Base-by-base conservation (phyloP, 2,329 filamentous ascomycete genomes). In the Verticillium zaregamsianum region DNA sequence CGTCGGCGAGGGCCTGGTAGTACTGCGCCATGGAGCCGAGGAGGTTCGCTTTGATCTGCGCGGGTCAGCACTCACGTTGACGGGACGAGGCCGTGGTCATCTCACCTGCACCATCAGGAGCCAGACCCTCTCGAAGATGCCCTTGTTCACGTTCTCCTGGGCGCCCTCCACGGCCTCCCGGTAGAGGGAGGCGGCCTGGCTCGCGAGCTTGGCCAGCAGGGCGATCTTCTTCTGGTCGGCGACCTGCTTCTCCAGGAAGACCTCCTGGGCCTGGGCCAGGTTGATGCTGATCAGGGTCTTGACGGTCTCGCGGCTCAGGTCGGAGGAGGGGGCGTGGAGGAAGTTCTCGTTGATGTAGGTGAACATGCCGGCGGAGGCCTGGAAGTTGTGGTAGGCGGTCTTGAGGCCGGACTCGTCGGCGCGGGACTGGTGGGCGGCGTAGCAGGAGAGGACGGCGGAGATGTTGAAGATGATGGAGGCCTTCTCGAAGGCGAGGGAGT, bases 281-380 rank as follows among this genome's bases (percentile, higher is more conserved):
- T 92, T 98, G 63, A 99, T 87, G 59, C 89, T 86, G 72, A 99
- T 98, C 66, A 99, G 77, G 0, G 92, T 93, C 79, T 97, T 97
- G 70, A 99, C 92, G 0, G 95, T 99, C 58, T 99, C 94, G 64
- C 95, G 83, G 74, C 93, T 98, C 57, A 99, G 79, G 72, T 99
- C 95, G n/a, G 92, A 93, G 9, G 93, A 97, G 0, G 96, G 95
- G 1, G 95, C 95, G 71, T 99, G 95, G 39, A 99, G 81, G 74
- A 99, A 99, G 79, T 99, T 99, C 78, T 99, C 95, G 77, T 99
- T 99, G 80, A 99, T 99, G 72, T 99, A 99, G 59, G 94, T 98
- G 76, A 98, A 99, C 95, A 99, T 99, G 79, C 95, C 95, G 11
- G 95, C 95, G 8, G 94, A 93, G 49, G 95, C 95, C 76, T 99